Evolutionary conservation across 2,329 filamentous ascomycete genomes (phyloP), one percentile per base, ranked within the genome.

Genomic region (Venturia pyrina): DNA sequence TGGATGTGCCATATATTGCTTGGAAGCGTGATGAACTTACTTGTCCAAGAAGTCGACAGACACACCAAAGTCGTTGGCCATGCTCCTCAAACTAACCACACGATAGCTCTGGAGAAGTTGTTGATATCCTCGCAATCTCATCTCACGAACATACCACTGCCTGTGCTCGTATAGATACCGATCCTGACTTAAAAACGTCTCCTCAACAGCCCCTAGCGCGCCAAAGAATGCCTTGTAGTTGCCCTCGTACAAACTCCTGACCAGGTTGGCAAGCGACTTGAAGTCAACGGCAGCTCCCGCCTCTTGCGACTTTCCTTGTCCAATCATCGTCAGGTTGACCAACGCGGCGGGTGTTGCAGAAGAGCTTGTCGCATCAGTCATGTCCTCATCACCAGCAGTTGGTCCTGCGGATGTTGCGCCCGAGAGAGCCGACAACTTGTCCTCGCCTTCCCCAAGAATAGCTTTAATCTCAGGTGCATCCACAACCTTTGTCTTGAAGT

Each of bases 401-500:
- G 90, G 90, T 0, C 93, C 91, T 3, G 91, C 88, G 1, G 91
- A 95, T 65, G 92, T 80, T 41, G 89, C 88, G 21, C 93, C 92
- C 40, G 88, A 87, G 28, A 97, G 81, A 0, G 91, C 92, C 41
- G 91, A 83, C 65, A 96, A 81, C 78, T 93, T 93, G 74, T 97
- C 93, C 72, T 96, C 90, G 32, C 88, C 88, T 32, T 88, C 88
- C 67, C 93, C 95, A 32, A 99, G 86, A 69, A 99, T 96, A 46
- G 95, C 95, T 80, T 95, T 96, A 80, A 99, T 97, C 80, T 99
- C 95, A 15, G 95, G 93, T 8, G 95, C 95, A 76, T 99, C 95
- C 50, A 99, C 93, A 34, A 99, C 95, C 82, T 98, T 98, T 70
- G 90, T 90, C 83, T 99, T 99, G 85, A 99, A 99, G 78, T 99